Base-by-base conservation (phyloP, 805 yeast genomes). In the Grigorovia transvaalensis region DNA sequence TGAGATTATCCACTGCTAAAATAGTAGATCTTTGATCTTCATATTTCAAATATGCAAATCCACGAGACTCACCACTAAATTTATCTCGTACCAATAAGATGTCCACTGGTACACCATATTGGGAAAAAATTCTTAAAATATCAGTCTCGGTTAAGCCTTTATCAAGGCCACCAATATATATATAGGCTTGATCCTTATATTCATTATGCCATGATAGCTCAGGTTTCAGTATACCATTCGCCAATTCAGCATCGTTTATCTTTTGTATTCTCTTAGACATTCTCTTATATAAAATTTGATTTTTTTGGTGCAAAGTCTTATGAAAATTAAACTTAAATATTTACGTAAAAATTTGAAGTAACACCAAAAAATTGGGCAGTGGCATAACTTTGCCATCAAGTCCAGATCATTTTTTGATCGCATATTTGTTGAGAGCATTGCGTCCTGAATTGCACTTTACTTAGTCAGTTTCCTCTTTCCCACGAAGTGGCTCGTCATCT, bases 161-260 rank as follows among this genome's bases (percentile, higher is more conserved):
- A 9, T 88, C 82, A 11, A 91, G 65, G 4, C 83, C 80, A 0
- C 95, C 91, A n/a, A 91, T 80, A 60, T 73, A 85, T 0, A 90
- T 73, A 62, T 82, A 88, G 1, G 91, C 81, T 0, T 91, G 78
- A 56, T 88, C 90, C 23, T 70, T 71, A 62, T 82, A 88, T 57
- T 90, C 96, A 54, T 80, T 75, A 64, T 91, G 98, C 98, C 98
- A 91, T 6, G 96, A 88, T 0, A 85, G 87, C 4, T 72, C 68
- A 1, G 62, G 51, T 40, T 76, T 73, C 0, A 84, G 66, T 0
- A 81, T 76, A 13, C 82, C 81, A 8, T 69, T 68, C n/a, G 75
- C 76, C 17, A 89, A 72, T 61, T 90, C 97, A 52, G 72, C 74
- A 51, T 81, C 79, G 61, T 81, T 88, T 49, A 86, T 75, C 45